Base-by-base conservation (phyloP, 306 rosid species). In the Malus orientalis region DNA sequence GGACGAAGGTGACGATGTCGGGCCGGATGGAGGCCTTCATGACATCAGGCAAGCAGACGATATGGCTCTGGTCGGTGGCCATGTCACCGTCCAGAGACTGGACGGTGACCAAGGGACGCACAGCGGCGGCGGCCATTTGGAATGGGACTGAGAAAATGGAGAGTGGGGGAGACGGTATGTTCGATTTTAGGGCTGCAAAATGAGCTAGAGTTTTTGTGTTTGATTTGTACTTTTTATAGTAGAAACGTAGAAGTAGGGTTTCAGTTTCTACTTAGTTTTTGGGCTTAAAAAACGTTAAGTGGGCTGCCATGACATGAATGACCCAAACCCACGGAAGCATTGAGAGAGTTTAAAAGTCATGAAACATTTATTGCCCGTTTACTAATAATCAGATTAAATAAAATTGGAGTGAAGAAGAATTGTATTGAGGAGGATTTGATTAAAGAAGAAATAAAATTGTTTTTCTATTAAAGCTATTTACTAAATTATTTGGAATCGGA, bases 11-110 rank as follows among this genome's bases (percentile, higher is more conserved):
- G 12, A 82, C 80, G 58, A 82, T 63, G 73, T 82, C 82, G 20
- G 82, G 85, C 4, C 85, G 85, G 74, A 82, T 78, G 11, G 82
- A 64, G 38, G 85, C 82, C 47, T 82, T 82, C 85, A 82, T 82
- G 55, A 82, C 85, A 45, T 78, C 85, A 8, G 82, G 85, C 9
- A 82, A 23, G 1, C 67, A 65, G 12, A 78, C 59, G 18, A 77
- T 69, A 4, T 40, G 44, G 53, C 49, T 3, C 10, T 81, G 74
- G 4, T 82, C 85, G 40, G 85, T 78, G 69, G 74, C 77, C 86
- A 82, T 82, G 77, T 82, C 86, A 4, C 82, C 82, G 36, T 82
- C 82, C 19, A 82, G 59, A 40, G 80, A 4, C 54, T 78, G 82
- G 47, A 82, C 71, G 0, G 83, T 53, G 25, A 78, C 80, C 22